Base-by-base conservation (phyloP, 805 yeast species). In the Saturnispora ahearnii region DNA sequence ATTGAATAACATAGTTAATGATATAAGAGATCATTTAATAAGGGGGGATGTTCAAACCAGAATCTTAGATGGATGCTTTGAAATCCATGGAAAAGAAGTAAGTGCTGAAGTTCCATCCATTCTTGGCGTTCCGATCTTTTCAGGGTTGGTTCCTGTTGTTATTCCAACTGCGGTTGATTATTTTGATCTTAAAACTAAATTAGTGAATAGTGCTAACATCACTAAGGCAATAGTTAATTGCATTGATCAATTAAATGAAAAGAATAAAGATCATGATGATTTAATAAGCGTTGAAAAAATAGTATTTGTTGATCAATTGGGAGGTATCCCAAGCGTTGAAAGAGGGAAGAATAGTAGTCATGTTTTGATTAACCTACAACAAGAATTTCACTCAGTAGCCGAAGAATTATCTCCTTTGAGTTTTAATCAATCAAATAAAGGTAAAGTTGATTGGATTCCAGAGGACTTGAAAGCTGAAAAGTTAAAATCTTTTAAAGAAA, bases 241-340 rank as follows among this genome's bases (percentile, higher is more conserved):
- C 29, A 62, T 75, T 43, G 54, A 55, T 12, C 52, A 58, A 10
- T 52, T 66, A 32, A 62, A 64, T 12, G 46, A 54, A 31, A 40
- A 57, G 44, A 45, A 52, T 46, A 45, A 48, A 11, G 49, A 52
- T 18, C 63, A 46, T 52, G 61, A 41, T 3, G 67, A 68, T 45
- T 55, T 72, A 28, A 62, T 72, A n/a, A 71, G 82, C 0, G 76
- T 93, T 41, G 99, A 93, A 55, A 93, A 93, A 57, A 67, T 91
- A 29, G 77, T 91, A 7, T 80, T 82, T 54, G 70, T 93, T 30
- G 97, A 89, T 58, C 78, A 81, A 1, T 62, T 76, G 18, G 99
- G 99, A 1, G 99, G 99, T 0, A 83, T 88, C 6, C 98, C 98
- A 0, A 84, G 95, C 0, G 70, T 81, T 24, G 96, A 88, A 61